These are phyloP conservation scores for Blastobotrys apis DNA, from an alignment of 1,139 yeast species.

Conservation along the genomic window DNA sequence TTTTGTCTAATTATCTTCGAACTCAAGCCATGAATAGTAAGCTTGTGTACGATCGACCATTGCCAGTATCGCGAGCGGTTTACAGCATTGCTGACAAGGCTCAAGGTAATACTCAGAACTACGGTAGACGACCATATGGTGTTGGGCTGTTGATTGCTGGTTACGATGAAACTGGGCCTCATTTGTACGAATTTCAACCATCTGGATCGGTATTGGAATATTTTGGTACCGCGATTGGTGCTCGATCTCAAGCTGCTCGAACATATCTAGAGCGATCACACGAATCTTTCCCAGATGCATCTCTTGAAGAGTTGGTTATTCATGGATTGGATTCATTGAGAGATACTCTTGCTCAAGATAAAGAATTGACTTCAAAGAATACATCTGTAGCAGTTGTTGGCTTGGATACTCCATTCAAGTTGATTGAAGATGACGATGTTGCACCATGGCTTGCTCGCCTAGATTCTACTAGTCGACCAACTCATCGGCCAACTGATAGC, in stretches of 20 bases:
- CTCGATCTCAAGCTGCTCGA: conserved; percentile 97
- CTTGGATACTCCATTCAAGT: conserved; percentile 63
- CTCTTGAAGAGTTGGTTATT: conserved; percentile 70
- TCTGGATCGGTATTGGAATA: conserved; percentile 91
- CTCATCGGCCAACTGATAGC: conserved; percentile 4
- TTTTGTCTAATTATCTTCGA: conserved; percentile 78
- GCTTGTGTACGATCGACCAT: conserved; percentile 82
- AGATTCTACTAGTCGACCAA: conserved; percentile 47
- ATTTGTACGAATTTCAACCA: conserved; percentile 91
- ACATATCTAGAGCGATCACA: conserved; percentile 87
- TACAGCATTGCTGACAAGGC: conserved; percentile 91
- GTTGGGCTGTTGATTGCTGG: conserved; percentile 94
- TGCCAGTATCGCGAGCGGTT: conserved; percentile 81
- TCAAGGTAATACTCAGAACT: conserved; percentile 91
- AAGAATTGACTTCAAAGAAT: conserved; percentile 76
- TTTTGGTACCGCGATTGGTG: conserved; percentile 94
- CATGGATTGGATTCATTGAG: conserved; percentile 89
- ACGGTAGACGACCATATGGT: conserved; percentile 96
- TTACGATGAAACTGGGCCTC: conserved; percentile 90
- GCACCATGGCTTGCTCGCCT: conserved; percentile 68
- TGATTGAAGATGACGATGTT: conserved; percentile 83
- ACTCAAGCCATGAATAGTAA: conserved; percentile 88
- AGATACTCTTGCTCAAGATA: conserved; percentile 92
- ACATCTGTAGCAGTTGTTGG: conserved; percentile 93
- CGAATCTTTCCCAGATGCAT: conserved; percentile 58